phyloP scores from a whole-genome alignment of 2,329 filamentous ascomycete species.

The Diaporthe nobilis region DNA sequence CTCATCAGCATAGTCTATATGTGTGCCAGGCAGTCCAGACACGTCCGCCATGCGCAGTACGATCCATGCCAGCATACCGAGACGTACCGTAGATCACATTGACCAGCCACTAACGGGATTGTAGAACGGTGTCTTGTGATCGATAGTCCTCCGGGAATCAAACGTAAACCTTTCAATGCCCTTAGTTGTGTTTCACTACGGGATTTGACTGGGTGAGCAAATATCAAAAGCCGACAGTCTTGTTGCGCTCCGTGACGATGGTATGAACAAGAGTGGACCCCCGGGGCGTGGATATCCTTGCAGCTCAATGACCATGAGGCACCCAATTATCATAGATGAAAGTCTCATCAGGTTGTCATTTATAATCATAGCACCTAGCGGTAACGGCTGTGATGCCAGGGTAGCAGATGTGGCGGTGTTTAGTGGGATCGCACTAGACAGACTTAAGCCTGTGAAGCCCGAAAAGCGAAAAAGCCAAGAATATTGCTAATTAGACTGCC shows the following conservation, averaged over 20 bases:
- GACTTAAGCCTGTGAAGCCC: constrained; percentile 19
- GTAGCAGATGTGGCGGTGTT: constrained; percentile 50
- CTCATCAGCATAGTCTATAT: background rate
- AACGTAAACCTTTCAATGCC: constrained; percentile 55
- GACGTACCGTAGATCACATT: constrained; percentile 50
- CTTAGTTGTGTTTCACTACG: constrained; percentile 60
- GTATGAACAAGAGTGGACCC: background rate
- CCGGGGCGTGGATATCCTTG: constrained; percentile 57
- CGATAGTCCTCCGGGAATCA: constrained; percentile 57
- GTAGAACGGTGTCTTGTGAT: constrained; percentile 64
- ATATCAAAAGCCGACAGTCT: background rate
- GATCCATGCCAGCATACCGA: constrained; percentile 53
- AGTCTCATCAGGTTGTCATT: constrained; percentile 55
- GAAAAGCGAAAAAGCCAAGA: background rate
- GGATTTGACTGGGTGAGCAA: background rate
- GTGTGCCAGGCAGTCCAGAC: constrained; percentile 43
- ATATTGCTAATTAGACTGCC: background rate
- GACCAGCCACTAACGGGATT: constrained; percentile 52
- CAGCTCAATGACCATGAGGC: constrained; percentile 64
- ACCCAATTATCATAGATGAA: constrained; percentile 55
- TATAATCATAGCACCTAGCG: constrained; percentile 58
- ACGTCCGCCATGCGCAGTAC: constrained; percentile 47
- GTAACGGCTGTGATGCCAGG: constrained; percentile 56
- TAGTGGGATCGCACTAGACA: constrained; percentile 39
- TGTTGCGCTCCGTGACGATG: background rate